These are phyloP conservation scores for Neofusicoccum laricinum DNA, from an alignment of 2,329 filamentous ascomycete genomes.

Conservation along the genomic window DNA sequence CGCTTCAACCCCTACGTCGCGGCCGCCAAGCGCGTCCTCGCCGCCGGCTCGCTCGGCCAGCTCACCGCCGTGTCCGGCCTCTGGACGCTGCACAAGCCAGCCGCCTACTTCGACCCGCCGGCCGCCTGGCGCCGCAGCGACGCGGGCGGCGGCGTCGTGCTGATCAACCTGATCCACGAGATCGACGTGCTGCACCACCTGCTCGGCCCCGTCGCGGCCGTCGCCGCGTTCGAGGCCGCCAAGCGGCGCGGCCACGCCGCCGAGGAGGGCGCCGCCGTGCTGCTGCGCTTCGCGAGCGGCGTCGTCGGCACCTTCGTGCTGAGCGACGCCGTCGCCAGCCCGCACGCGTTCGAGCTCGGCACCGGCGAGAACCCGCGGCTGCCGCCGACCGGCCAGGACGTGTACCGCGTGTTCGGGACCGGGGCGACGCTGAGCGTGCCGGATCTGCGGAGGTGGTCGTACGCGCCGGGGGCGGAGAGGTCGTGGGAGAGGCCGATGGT, in stretches of 20 bases:
- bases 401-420: conserved; percentile 57
- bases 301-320: conserved; percentile 57
- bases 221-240: conserved; percentile 49
- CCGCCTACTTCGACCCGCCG: conserved; percentile 49
- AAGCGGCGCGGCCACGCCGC: conserved; percentile 48
- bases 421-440: conserved; percentile 53
- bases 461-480: conserved; percentile 38
- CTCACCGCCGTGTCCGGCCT: conserved; percentile 54
- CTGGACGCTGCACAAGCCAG: conserved; percentile 54
- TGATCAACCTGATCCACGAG: conserved; percentile 62
- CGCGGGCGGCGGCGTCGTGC: conserved; percentile 49
- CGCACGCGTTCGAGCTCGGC: conserved; percentile 55
- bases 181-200: conserved; percentile 58
- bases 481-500: conserved; percentile 27
- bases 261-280: conserved; percentile 57
- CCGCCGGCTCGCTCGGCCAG: conserved; percentile 40
- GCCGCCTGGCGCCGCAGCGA: conserved; percentile 49
- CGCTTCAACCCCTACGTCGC: conserved; percentile 58
- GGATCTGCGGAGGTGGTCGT: conserved; percentile 52
- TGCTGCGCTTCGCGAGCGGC: conserved; percentile 53
- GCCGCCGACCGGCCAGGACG: conserved; percentile 41
- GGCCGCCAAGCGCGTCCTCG: conserved; percentile 47
- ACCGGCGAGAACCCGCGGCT: conserved; percentile 58
- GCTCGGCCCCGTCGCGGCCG: conserved; percentile 51
- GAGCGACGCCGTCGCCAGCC: conserved; percentile 51